Base-by-base conservation (phyloP, 2,329 filamentous ascomycete genomes). In the Ascomycota sp. region DNA sequence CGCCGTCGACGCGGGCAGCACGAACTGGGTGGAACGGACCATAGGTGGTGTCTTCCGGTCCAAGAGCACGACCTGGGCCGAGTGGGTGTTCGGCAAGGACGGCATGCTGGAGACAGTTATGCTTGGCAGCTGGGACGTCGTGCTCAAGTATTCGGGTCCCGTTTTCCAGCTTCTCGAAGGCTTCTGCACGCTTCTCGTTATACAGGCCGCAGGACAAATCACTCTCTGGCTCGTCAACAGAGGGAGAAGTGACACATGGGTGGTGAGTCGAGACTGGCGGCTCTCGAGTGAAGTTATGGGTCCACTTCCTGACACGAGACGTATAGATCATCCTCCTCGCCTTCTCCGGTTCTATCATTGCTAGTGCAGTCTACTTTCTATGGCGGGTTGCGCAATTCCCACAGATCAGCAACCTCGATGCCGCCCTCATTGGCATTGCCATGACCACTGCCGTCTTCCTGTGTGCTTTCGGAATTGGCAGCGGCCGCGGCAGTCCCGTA, bases 301-400 rank as follows among this genome's bases (percentile, higher is more conserved):
- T 4, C 15, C 4, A 17, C 15, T 17, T 17, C 15, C 15, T 17
- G 15, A 17, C 15, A 17, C 15, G 15, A 4, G 15, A 3, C 15
- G 15, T 27, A 19, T 45, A 91, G 82, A 93, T 98, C 41, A 69
- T 78, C 30, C 69, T 95, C 25, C 67, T 98, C 27, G 75, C 91
- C 34, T 60, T 89, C 33, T 92, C 86, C 1, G 83, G 82, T 25
- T 89, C 81, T 35, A 73, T 93, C 42, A 91, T 95, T 43, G 89
- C 83, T 19, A 92, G 79, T 53, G 81, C 86, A 5, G 69, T 92
- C 38, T 95, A 95, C 56, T 95, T 95, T 55, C 69, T 98, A 30
- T 95, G 85, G 81, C 70, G 89, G 34, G 82, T 95, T 31, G 79
- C 85, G 11, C 80, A 78, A 38, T 95, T 98, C 53, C 86, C 89